These are phyloP conservation scores for Talaromyces sp. DNA, from an alignment of 2,329 filamentous ascomycete genomes.

Conservation along the genomic window DNA sequence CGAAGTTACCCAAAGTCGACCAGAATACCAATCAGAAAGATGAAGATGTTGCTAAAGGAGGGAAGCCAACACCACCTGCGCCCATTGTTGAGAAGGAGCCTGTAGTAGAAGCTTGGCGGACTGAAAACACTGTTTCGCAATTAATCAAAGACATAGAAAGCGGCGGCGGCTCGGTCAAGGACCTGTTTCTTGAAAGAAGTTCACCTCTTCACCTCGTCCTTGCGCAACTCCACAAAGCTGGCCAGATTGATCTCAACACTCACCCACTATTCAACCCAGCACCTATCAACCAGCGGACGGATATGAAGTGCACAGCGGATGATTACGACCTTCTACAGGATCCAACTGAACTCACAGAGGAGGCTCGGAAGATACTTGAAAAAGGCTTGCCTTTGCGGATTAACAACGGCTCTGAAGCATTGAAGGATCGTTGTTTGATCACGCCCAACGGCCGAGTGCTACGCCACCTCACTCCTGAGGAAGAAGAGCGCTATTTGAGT, in stretches of 20 bases:
- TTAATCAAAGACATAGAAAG: conserved; percentile 34
- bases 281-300: conserved; percentile 35
- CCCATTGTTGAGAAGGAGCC: conserved; percentile 16
- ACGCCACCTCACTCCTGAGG: conserved; percentile 40
- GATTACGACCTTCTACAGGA: conserved; percentile 37
- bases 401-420: conserved; percentile 26
- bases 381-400: conserved; percentile 39
- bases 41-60: conserved; percentile 20
- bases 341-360: conserved; percentile 36
- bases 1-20: conserved; percentile 15
- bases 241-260: conserved; percentile 31
- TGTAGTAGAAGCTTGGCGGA: conserved; percentile 28
- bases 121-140: conserved; percentile 37
- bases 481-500: conserved; percentile 42
- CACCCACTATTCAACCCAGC: conserved; percentile 38
- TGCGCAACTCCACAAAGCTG: conserved; percentile 34
- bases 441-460: conserved; percentile 42
- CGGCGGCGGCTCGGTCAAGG: conserved; percentile 31
- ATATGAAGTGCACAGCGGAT: conserved; percentile 37
- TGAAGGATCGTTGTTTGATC: conserved; percentile 41
- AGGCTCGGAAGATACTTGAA: conserved; percentile 37
- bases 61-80: conserved; percentile 12
- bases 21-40: conserved; percentile 21
- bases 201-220: conserved; percentile 33
- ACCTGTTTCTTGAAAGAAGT: conserved; percentile 37